Percentiles rank a stretch among this genome's conserved stretches.
phyloP scores from a whole-genome alignment of 306 rosid genomes.

The Hippophae gyantsensis region DNA sequence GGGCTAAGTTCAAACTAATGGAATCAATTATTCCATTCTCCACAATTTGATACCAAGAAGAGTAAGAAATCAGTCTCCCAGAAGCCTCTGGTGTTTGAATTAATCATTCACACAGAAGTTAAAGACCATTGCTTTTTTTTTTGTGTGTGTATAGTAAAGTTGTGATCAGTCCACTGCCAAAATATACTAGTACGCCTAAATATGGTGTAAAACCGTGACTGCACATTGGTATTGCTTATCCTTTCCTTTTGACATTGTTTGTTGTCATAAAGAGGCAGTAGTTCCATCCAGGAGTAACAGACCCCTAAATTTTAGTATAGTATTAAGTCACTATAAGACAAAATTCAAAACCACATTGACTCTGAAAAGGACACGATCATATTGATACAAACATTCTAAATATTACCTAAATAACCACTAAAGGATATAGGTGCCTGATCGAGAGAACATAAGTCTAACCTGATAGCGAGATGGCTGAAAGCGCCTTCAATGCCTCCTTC shows the following conservation, averaged over 20 bases:
- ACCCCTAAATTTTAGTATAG: no score
- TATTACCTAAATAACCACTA: neutral
- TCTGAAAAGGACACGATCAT: no score
- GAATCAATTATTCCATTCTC: neutral
- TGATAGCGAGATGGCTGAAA: conserved; percentile 59
- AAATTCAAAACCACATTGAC: no score
- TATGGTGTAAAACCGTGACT: no score
- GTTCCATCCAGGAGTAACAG: no score
- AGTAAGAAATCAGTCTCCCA: neutral
- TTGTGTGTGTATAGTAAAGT: no score
- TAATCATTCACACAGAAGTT: neutral
- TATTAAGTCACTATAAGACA: no score
- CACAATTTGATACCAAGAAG: neutral
- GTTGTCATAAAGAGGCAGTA: no score
- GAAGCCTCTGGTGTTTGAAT: neutral
- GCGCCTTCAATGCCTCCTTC: conserved; percentile 77
- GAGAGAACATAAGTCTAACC: conserved; percentile 31
- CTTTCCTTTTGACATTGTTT: no score
- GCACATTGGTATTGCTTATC: no score
- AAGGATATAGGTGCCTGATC: neutral
- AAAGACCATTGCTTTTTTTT: neutral
- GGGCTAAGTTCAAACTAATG: neutral
- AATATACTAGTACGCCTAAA: no score
- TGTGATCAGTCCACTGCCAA: no score
- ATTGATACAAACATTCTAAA: neutral